A percentile compares a stretch with the other conserved stretches of the same genome.
Conservation (phyloP, 2,329 filamentous ascomycete genomes). For the Basipetospora sp. region DNA sequence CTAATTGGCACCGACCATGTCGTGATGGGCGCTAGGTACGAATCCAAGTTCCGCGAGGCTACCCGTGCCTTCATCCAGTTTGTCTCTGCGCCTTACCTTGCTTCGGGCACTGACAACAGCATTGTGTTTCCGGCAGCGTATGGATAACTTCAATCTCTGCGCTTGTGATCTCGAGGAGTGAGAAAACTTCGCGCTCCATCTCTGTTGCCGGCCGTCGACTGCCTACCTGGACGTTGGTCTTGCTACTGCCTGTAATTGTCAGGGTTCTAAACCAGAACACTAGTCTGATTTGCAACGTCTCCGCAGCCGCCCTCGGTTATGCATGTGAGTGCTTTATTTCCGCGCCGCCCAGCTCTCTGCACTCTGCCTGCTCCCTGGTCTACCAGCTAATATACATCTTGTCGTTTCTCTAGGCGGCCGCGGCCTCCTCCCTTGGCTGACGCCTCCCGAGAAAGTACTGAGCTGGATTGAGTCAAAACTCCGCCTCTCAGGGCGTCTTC, state of each 20-base stretch:
- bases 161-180: slow-evolving; percentile 74
- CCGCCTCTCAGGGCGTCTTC: slow-evolving; percentile 67
- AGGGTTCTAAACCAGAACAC: slow-evolving; percentile 66
- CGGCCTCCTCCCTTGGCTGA: slow-evolving; percentile 77
- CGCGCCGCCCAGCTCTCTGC: not conserved
- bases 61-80: no score
- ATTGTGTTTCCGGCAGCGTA: no score
- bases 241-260: slow-evolving; percentile 61
- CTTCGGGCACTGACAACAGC: no score
- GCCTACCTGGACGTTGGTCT: slow-evolving; percentile 80
- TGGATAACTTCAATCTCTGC: slow-evolving; percentile 85
- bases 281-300: slow-evolving; percentile 68
- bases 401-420: slow-evolving; percentile 53
- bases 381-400: no score
- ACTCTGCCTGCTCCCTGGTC: no score
- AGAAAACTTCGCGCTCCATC: slow-evolving; percentile 66
- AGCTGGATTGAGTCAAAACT: slow-evolving; percentile 80
- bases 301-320: slow-evolving; percentile 51
- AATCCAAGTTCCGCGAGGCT: no score
- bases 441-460: slow-evolving; percentile 75
- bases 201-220: slow-evolving; percentile 44
- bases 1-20: slow-evolving; percentile 57
- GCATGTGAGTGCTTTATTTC: slow-evolving; percentile 62
- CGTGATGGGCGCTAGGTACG: slow-evolving; percentile 70
- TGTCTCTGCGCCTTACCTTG: no score